These are phyloP conservation scores for Schwanniomyces polymorphus DNA, from an alignment of 805 yeast species.

Conservation along the genomic window DNA sequence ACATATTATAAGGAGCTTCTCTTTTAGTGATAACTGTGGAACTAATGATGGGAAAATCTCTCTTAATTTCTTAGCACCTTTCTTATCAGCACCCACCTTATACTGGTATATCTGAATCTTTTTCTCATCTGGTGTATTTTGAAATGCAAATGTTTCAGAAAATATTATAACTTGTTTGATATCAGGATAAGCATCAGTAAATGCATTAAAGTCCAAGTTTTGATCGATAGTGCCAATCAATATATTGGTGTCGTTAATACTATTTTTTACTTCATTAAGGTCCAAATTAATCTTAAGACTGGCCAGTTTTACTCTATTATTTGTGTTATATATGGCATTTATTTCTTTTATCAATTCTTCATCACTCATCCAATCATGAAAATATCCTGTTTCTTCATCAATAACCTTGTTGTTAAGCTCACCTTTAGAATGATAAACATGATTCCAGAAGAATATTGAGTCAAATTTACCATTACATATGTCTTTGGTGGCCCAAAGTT, in stretches of 20 bases:
- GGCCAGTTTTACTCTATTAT: neutral
- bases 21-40: constrained; percentile 10
- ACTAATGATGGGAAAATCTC: constrained; percentile 44
- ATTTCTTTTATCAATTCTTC: constrained; percentile 18
- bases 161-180: constrained; percentile 21
- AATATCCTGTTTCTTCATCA: constrained; percentile 19
- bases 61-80: constrained; percentile 65
- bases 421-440: constrained; percentile 10
- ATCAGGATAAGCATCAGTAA: constrained; percentile 3
- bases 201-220: constrained; percentile 9
- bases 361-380: constrained; percentile 21
- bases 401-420: constrained; percentile 10
- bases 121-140: constrained; percentile 2
- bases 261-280: constrained; percentile 10
- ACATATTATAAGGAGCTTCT: constrained; percentile 49
- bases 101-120: constrained; percentile 10
- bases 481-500: constrained; percentile 59
- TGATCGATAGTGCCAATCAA: constrained; percentile 22
- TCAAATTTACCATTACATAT: constrained; percentile 48
- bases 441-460: constrained; percentile 58
- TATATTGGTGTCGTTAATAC: constrained; percentile 21
- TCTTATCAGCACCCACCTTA: constrained; percentile 45
- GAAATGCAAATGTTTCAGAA: constrained; percentile 15
- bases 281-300: constrained; percentile 5
- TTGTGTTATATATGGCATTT: constrained; percentile 9